Evolutionary conservation across 2,329 filamentous ascomycete genomes (phyloP).

Genomic region (Plenodomus tracheiphilus): DNA sequence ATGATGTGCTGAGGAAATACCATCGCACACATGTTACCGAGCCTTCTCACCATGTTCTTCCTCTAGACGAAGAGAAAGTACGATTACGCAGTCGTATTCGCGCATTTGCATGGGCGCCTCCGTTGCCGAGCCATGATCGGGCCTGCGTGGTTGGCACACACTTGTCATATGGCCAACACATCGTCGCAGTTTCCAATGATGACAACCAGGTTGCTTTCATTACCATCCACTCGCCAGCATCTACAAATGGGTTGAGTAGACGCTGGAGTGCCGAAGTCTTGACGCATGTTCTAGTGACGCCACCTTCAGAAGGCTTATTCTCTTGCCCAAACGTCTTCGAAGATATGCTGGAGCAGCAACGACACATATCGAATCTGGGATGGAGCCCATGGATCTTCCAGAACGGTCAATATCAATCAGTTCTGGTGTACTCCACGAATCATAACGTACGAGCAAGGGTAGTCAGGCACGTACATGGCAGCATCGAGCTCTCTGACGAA

Average conservation of each 20-base stretch:
- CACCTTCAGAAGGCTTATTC: constrained; percentile 13
- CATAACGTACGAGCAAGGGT: constrained; percentile 31
- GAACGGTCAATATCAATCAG: constrained; percentile 23
- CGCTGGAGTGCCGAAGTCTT: constrained; percentile 36
- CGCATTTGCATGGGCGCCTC: constrained; percentile 48
- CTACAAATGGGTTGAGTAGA: constrained; percentile 26
- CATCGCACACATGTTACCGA: constrained; percentile 27
- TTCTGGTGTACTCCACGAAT: constrained; percentile 44
- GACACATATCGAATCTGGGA: constrained; percentile 39
- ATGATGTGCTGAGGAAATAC: constrained; percentile 50
- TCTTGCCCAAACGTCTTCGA: constrained; percentile 30
- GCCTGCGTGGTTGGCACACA: constrained; percentile 28
- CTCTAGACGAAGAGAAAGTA: constrained; percentile 35
- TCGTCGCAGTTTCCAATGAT: constrained; percentile 48
- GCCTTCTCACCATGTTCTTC: constrained; percentile 16
- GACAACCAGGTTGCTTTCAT: constrained; percentile 47
- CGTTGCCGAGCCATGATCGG: constrained; percentile 13
- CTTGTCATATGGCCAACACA: constrained; percentile 29
- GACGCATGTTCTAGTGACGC: constrained; percentile 24
- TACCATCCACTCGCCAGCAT: constrained; percentile 44
- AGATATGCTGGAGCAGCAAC: constrained; percentile 35
- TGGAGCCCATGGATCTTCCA: constrained; percentile 46
- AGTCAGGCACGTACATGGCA: constrained; percentile 18
- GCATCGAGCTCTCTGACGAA: constrained; percentile 25
- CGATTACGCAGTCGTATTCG: constrained; percentile 45